phyloP scores from a whole-genome alignment of 805 yeast species.

The Candida caryicola region DNA sequence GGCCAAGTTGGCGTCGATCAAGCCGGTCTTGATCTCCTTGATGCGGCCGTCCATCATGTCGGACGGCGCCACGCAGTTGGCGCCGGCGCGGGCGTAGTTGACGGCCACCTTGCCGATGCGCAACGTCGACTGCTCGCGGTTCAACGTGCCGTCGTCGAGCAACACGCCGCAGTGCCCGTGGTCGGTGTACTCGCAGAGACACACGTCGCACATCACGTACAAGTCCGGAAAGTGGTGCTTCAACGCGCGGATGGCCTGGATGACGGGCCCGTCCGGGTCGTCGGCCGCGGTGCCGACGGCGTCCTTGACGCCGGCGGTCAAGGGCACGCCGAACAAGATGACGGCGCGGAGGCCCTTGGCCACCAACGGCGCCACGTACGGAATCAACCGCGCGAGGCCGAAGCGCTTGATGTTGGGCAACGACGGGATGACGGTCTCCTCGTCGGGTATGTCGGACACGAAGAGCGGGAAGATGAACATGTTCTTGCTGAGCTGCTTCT shows the following conservation, averaged over 20 bases:
- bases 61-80: conserved; percentile 92
- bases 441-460: conserved; percentile 77
- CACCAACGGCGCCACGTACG: conserved; percentile 67
- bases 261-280: conserved; percentile 95
- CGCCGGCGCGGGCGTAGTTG: conserved; percentile 94
- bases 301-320: conserved; percentile 75
- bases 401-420: conserved; percentile 85
- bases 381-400: conserved; percentile 76
- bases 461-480: conserved; percentile 94
- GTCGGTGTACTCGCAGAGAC: conserved; percentile 92
- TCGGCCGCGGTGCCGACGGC: conserved; percentile 85
- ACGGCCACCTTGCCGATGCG: conserved; percentile 94
- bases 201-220: conserved; percentile 89
- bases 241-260: conserved; percentile 67
- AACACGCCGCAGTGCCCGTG: conserved; percentile 98
- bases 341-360: conserved; percentile 83
- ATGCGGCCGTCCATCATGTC: conserved; percentile 98
- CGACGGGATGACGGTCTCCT: conserved; percentile 67
- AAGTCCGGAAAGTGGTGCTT: conserved; percentile 70
- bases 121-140: conserved; percentile 68
- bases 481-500: conserved; percentile 75
- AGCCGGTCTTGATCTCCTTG: conserved; percentile 79
- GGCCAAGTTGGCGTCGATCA: conserved; percentile 77
- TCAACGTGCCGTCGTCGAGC: conserved; percentile 81
- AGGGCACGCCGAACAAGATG: conserved; percentile 87